Conservation (phyloP, 768 basidiomycete species). For the Agaricus bisporus region DNA sequence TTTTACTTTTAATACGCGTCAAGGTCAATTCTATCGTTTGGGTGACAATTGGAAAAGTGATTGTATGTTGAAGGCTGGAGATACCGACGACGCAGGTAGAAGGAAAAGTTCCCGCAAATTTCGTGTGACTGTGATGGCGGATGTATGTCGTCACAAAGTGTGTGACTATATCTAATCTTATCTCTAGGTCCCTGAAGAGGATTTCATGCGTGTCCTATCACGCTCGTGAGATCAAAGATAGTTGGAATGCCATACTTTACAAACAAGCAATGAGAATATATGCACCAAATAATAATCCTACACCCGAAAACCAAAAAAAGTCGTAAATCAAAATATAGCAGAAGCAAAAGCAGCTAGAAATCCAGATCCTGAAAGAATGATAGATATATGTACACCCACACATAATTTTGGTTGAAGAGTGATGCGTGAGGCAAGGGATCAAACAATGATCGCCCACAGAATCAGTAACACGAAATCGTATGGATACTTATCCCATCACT, state of each 20-base stretch:
- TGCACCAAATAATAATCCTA: not conserved
- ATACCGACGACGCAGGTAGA: not conserved
- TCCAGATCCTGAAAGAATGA: not conserved
- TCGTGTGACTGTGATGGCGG: constrained; percentile 1
- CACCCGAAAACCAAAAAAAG: not conserved
- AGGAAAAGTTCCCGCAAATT: not conserved
- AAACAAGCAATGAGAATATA: not conserved
- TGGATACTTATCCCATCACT: too few species aligned
- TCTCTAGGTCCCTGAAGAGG: not conserved
- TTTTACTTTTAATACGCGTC: too few species aligned
- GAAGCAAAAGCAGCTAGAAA: not conserved
- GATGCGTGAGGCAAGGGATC: too few species aligned
- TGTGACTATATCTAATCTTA: not conserved
- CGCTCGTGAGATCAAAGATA: too few species aligned
- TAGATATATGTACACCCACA: not conserved
- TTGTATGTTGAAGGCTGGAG: not conserved
- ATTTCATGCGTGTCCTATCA: too few species aligned
- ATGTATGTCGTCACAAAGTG: not conserved
- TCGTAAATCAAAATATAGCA: not conserved
- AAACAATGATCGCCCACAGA: too few species aligned
- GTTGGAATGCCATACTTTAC: not conserved
- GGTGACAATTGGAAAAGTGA: not conserved
- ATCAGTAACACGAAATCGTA: too few species aligned
- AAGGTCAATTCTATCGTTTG: too few species aligned
- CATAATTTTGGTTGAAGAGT: not conserved